These are phyloP conservation scores for Trifolium pratense DNA, from an alignment of 306 rosid species.

Conservation along the genomic window DNA sequence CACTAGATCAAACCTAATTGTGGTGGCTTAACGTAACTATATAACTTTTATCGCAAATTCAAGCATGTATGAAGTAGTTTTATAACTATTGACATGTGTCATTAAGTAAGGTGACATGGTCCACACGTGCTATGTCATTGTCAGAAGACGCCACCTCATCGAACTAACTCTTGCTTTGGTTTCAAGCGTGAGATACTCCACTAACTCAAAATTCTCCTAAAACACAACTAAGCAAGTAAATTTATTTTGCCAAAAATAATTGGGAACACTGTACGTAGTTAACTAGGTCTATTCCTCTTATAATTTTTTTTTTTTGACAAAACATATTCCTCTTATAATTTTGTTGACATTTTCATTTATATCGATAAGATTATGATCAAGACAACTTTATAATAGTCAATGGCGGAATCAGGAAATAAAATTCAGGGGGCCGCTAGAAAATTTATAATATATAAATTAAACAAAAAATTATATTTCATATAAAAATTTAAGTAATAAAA, in stretches of 20 bases:
- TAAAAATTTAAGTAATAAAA: no score
- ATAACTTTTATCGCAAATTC: no score
- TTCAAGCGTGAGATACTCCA: conserved; percentile 59
- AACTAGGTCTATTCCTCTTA: conserved; percentile 5
- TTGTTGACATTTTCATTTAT: conserved; percentile 25
- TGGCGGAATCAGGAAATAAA: no score
- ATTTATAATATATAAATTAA: no score
- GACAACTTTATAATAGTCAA: not conserved
- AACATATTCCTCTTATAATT: conserved; percentile 17
- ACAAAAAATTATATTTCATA: no score
- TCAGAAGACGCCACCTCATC: conserved; percentile 68
- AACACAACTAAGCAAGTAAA: not conserved
- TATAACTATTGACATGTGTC: conserved; percentile 42
- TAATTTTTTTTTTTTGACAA: no score
- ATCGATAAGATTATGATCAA: not conserved
- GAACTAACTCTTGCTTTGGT: conserved; percentile 51
- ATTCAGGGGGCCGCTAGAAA: no score
- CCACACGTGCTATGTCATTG: conserved; percentile 56
- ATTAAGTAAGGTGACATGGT: conserved; percentile 31
- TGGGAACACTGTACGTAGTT: not conserved
- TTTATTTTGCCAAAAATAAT: not conserved
- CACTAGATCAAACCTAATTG: no score
- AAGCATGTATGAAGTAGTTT: not conserved
- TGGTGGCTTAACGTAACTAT: no score
- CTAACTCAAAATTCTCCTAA: conserved; percentile 14